These are phyloP conservation scores for Lagenaria siceraria DNA, from an alignment of 306 rosid genomes.

Conservation along the genomic window DNA sequence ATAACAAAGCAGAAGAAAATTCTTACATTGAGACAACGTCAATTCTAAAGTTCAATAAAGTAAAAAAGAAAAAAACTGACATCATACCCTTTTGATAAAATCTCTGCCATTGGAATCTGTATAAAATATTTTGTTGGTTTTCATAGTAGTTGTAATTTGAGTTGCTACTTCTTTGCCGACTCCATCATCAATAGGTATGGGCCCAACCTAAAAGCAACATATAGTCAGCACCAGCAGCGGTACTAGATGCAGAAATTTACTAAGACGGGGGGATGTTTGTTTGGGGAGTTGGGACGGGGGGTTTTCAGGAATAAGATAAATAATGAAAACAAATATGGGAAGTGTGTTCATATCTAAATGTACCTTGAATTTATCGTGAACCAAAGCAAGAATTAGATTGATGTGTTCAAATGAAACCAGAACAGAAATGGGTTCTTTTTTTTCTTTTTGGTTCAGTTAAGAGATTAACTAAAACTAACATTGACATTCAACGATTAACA, in stretches of 20 bases:
- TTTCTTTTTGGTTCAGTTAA: background rate
- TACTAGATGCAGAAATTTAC: background rate
- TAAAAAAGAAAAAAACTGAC: background rate
- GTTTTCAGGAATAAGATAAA: background rate
- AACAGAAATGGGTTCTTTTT: background rate
- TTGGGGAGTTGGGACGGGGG: constrained; percentile 6
- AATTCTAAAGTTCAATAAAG: background rate
- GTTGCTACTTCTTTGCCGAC: constrained; percentile 72
- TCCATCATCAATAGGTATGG: constrained; percentile 73
- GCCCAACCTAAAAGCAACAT: constrained; percentile 57
- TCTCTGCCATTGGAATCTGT: constrained; percentile 95
- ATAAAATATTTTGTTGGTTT: constrained; percentile 63
- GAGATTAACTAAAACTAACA: background rate
- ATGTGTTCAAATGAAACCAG: background rate
- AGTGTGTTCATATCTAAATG: background rate
- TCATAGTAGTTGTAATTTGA: constrained; percentile 44
- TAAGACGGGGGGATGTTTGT: background rate
- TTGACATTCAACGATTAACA: background rate
- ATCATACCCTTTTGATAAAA: constrained; percentile 69
- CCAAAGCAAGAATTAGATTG: background rate
- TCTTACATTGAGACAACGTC: background rate
- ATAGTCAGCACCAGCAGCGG: constrained; percentile 9
- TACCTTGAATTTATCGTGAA: background rate
- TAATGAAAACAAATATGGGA: background rate
- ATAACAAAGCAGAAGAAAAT: background rate